Evolutionary conservation across 192 early-diverging fungal genomes (phyloP), one percentile per base, ranked within the genome.

Genomic region (Linnemannia elongata): DNA sequence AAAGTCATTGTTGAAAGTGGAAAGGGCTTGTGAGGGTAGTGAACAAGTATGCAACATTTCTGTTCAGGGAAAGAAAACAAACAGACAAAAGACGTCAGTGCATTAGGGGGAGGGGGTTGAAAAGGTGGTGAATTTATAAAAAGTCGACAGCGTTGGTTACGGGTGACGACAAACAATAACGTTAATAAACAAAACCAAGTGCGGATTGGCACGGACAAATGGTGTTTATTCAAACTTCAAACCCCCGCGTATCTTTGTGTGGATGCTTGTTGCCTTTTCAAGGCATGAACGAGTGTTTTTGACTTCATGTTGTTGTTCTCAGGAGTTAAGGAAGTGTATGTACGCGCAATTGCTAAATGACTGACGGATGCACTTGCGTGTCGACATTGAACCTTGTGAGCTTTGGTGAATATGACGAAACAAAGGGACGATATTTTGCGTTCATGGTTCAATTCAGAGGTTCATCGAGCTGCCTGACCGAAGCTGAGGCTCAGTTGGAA

Each of bases 351-450:
- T 52, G 49, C 49, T 52, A 20, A 5, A 52, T 52, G 17, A 52
- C 49, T 52, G 49, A 18, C 20, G 20, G 49, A 5, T 17, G 18
- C 49, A 52, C 49, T 52, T 52, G 49, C 49, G 49, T 52, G 49
- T 52, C 49, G 49, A 52, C 49, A 18, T 52, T 52, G 49, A 52
- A 30, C 60, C 60, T 63, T 66, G 60, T 66, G 60, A 66, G 60
- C 60, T 30, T 33, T 52, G 20, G 1, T 22, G 44, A n/a, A 27
- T 6, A 66, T 66, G 60, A 66, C 60, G 60, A 66, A 66, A 66
- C 60, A 66, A 66, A 66, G 30, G 60, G 60, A 30, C 60, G 30
- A 45, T 13, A 45, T 45, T 33, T 33, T 66, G 60, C 60, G 30
- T 49, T 49, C 72, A 47, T 74, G 22, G 39, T 39, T 41, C 5